Evolutionary conservation across 495 filamentous ascomycete genomes (phyloP), one percentile per base, ranked within the genome.

Genomic region (Bacidia gigantensis): DNA sequence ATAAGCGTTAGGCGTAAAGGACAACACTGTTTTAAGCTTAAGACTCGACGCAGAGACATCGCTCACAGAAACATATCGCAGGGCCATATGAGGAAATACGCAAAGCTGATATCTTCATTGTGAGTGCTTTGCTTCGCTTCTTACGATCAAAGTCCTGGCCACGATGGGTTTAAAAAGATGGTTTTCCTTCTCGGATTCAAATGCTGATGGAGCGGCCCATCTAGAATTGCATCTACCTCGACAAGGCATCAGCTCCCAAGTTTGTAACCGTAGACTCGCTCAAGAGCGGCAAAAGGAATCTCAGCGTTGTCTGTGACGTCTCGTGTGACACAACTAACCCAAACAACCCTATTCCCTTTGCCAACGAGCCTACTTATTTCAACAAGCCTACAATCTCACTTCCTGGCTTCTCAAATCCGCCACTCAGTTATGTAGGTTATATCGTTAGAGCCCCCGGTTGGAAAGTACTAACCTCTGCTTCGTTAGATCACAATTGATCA

Each of bases 271-370:
- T 71, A 18, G 75, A 87, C 54, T 81, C 77, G 26, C 76, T 97
- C 21, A 72, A 76, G 50, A 60, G 70, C 20, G 79, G 87, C 3
- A 75, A 74, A 56, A 80, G 90, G 55, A 82, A 80, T 56, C 74
- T 98, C 41, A 78, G 75, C 40, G 89, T 96, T 18, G 81, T 96
- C 40, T 94, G 87, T 68, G 90, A 96, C 66, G 87, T 96, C 54
- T 80, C 76, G 26, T 43, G 50, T 53, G 21, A 53, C 26, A 0
- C 52, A 0, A 10, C 41, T 7, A 89, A 86, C 70, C 81, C 81
- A 11, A 64, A 80, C 67, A 86, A 85, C 67, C 80, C 82, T 17
- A 81, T 97, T 43, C 90, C 90, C 9, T 82, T 97, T 60, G 95
- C 94, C 71, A 72, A 74, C 46, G 76, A 84, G 55, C 80, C 83